A percentile compares a stretch with the other conserved stretches of the same genome.
phyloP scores from a whole-genome alignment of 75 land plant genomes.

The Cupressus sempervirens region DNA sequence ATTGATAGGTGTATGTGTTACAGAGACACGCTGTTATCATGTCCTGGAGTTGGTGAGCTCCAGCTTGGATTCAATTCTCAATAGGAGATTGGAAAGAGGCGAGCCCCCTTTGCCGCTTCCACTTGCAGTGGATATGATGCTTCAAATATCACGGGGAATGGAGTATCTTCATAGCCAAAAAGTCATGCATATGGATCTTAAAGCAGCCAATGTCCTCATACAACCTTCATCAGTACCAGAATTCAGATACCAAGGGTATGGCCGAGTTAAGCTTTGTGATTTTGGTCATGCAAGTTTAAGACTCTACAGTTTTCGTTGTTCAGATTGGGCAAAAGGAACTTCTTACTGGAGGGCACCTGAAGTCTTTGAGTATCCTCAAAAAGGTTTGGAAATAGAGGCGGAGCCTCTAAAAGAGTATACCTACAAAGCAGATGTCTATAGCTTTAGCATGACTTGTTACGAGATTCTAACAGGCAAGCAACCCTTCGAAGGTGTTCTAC shows the following conservation, averaged over 20 bases:
- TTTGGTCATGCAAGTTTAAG: conserved; percentile 4
- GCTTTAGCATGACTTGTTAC: conserved; percentile 19
- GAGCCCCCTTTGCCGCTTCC: conserved; percentile 1
- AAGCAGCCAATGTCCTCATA: conserved; percentile 13
- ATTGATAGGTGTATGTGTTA: conserved; percentile 1
- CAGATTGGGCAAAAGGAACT: not conserved
- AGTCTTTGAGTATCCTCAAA: conserved; percentile 15
- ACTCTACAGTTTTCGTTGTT: not conserved
- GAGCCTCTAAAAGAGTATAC: not conserved
- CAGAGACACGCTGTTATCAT: not conserved
- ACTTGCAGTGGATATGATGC: conserved; percentile 13
- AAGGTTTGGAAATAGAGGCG: not conserved
- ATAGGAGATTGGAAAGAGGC: no score
- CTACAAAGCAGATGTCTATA: conserved; percentile 18
- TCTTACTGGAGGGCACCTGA: conserved; percentile 23
- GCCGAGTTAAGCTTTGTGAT: conserved; percentile 19
- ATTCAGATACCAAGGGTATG: conserved; percentile 8
- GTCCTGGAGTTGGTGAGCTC: conserved; percentile 11
- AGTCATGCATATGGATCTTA: conserved; percentile 17
- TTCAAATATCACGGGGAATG: conserved; percentile 19
- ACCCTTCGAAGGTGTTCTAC: conserved; percentile 7
- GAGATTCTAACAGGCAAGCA: conserved; percentile 17
- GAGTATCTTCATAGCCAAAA: conserved; percentile 12
- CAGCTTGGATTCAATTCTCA: not conserved
- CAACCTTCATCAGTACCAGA: not conserved